Percentiles rank a stretch among this genome's conserved stretches.
Evolutionary conservation across 495 filamentous ascomycete genomes (phyloP).

Genomic region (Penicillium ochrochloron): DNA sequence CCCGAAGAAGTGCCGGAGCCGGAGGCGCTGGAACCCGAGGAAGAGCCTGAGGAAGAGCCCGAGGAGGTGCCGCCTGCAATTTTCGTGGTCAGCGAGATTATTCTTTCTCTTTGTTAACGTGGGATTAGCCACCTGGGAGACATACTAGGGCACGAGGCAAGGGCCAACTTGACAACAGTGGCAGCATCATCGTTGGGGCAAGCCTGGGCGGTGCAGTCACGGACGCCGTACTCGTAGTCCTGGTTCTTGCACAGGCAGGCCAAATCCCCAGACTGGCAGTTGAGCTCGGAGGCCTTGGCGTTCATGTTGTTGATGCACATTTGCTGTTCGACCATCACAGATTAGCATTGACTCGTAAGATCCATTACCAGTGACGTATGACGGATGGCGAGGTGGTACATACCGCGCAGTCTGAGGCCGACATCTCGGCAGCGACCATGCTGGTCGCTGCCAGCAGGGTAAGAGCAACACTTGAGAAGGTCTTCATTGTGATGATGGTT

Average conservation of each 20-base stretch:
- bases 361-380: not conserved
- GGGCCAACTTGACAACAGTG: slow-evolving; percentile 43
- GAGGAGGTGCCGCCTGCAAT: slow-evolving; percentile 20
- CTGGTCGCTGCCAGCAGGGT: slow-evolving; percentile 42
- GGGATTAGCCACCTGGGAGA: not conserved
- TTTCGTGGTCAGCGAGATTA: slow-evolving; percentile 11
- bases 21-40: slow-evolving; percentile 22
- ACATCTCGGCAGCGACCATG: slow-evolving; percentile 36
- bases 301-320: slow-evolving; percentile 78
- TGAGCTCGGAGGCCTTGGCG: slow-evolving; percentile 58
- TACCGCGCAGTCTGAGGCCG: slow-evolving; percentile 47
- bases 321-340: slow-evolving; percentile 48
- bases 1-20: slow-evolving; percentile 23
- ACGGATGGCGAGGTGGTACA: not conserved
- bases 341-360: slow-evolving; percentile 15
- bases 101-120: not conserved
- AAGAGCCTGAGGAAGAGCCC: slow-evolving; percentile 25
- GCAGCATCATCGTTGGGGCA: slow-evolving; percentile 57
- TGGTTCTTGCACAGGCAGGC: slow-evolving; percentile 71
- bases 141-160: slow-evolving; percentile 40
- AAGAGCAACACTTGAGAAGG: slow-evolving; percentile 38
- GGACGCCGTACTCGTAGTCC: slow-evolving; percentile 75
- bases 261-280: slow-evolving; percentile 61
- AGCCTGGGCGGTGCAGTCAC: slow-evolving; percentile 73
- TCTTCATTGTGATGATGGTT: slow-evolving; percentile 44